Base-by-base conservation (phyloP, 345 rosid species). In the Kandelia obovata region DNA sequence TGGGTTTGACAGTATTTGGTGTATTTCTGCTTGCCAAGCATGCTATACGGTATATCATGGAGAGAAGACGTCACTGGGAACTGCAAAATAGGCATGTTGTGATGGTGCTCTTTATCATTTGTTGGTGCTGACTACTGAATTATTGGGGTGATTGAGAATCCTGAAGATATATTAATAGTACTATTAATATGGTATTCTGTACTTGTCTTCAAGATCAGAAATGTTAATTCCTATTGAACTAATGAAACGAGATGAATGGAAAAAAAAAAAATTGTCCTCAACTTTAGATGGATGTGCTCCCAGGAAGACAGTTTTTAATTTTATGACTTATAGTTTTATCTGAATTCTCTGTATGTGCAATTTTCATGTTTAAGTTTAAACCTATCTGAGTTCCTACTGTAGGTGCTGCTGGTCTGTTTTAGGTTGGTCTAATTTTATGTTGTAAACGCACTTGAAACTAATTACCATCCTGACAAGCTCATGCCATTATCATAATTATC, bases 1-100 rank as follows among this genome's bases (percentile, higher is more conserved):
- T 78, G 26, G 98, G 90, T 59, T 82, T 94, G 83, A 78, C 92
- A 28, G 71, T 78, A 26, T 71, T 91, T 71, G 98, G 95, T 71
- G 77, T 79, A 70, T 85, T 83, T 65, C 76, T 94, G 61, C 83
- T 91, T 31, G 82, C 87, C 71, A 91, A 81, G 78, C 86, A 67
- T 75, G 82, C 80, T 27, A 58, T 89, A 71, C 73, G 72, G 58
- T 82, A 79, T 73, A 62, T 89, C 74, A 71, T 85, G 81, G 96
- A 92, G 75, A 85, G 83, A 80, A 82, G 80, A 75, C 85, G 75
- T 3, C 79, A 84, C 7, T 67, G 81, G 84, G 89, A 81, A 65
- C 47, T 83, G 52, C 84, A 66, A 62, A 78, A 64, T 61, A 86
- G 90, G 94, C 89, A 80, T 66, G 47, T 8, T 70, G 20, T 64